Base-by-base conservation (phyloP, 2,329 filamentous ascomycete species). In the Hypoxylon sp. region DNA sequence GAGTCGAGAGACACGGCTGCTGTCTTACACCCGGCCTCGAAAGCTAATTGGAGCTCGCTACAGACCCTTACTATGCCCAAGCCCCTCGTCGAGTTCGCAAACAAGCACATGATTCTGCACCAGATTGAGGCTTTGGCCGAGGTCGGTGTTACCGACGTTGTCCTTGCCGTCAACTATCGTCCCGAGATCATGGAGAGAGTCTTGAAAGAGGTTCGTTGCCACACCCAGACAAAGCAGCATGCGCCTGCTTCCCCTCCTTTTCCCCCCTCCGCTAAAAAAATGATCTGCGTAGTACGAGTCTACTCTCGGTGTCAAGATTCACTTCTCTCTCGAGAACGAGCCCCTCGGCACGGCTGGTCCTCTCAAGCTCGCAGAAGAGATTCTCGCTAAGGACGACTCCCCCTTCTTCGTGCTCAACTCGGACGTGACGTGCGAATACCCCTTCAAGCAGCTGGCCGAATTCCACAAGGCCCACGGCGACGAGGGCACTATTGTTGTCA, bases 321-420 rank as follows among this genome's bases (percentile, higher is more conserved):
- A 92, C 72, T 97, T 98, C 83, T 97, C 93, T 51, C 90, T 99
- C 79, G 94, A 99, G 81, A 89, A 88, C 55, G 94, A 99, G 79
- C 94, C 94, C 62, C 86, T 99, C 58, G 94, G 95, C 70, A 99
- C 94, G 56, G 94, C 94, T 65, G 94, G 94, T 54, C 95, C 94
- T 62, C 82, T 99, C 68, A 99, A 98, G 83, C 87, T 99, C 63
- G 94, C 94, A 58, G 94, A 97, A 80, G 86, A 89, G 73, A 92
- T 94, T 69, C 85, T 99, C 52, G 90, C 85, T 74, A 98, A 98
- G 81, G 93, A 97, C 74, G 91, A 97, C 76, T 82, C 86, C 20
- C 95, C 95, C 52, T 98, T 98, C 83, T 98, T 99, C 78, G 95
- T 99, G 51, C 88, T 99, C 70, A 99, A 99, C 84, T 96, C 92